Percentiles rank a stretch among this genome's conserved stretches.
Evolutionary conservation across 108 stramenopile species (phyloP).

Genomic region (Nitzschia palea): DNA sequence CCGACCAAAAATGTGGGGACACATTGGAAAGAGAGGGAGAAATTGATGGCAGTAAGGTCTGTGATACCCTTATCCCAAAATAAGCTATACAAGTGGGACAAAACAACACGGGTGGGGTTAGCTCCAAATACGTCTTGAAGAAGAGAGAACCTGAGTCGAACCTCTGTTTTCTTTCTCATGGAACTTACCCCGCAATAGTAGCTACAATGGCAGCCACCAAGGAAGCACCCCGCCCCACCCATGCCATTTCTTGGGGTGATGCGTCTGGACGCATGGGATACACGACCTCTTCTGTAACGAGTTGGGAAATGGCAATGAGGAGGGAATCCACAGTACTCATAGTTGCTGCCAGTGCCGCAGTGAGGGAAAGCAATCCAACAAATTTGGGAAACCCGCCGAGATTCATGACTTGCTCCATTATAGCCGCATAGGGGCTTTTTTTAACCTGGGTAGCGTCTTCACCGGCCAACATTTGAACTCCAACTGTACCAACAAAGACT

Average conservation of each 20-base stretch:
- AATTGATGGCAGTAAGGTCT: conserved; percentile 18
- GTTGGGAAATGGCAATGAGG: conserved; percentile 41
- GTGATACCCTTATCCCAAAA: conserved; percentile 19
- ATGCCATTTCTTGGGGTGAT: not conserved
- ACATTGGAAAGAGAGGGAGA: conserved; percentile 15
- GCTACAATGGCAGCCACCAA: conserved; percentile 4
- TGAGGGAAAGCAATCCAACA: conserved; percentile 31
- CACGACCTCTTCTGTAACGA: conserved; percentile 32
- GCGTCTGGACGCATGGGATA: conserved; percentile 13
- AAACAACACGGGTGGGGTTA: no score
- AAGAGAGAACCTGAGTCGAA: no score
- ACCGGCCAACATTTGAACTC: conserved; percentile 26
- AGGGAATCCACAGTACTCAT: conserved; percentile 52
- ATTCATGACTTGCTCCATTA: conserved; percentile 29
- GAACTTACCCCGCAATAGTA: not conserved
- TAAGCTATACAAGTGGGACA: conserved; percentile 11
- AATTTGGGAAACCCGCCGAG: conserved; percentile 23
- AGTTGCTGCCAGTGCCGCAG: conserved; percentile 41
- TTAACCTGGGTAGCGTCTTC: not conserved
- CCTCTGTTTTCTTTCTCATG: no score
- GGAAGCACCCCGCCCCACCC: conserved; percentile 26
- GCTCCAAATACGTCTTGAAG: no score
- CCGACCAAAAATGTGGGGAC: conserved; percentile 27
- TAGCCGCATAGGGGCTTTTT: conserved; percentile 26
- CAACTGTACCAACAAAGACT: conserved; percentile 39